Evolutionary conservation across 2,329 filamentous ascomycete genomes (phyloP).

Genomic region (Exutisphaerella laricina): DNA sequence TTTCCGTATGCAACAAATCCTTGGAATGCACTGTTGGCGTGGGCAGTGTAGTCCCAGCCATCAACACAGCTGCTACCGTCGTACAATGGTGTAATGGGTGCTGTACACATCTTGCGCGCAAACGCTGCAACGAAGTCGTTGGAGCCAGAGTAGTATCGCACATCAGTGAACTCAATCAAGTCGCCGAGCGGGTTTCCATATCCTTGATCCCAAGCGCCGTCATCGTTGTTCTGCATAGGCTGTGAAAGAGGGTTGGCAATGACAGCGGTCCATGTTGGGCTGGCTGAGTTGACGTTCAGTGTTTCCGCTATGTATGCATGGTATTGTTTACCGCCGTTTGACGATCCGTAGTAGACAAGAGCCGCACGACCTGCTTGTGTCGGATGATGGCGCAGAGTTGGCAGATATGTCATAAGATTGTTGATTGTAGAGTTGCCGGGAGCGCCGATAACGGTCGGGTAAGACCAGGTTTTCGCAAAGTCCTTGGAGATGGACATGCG

Average conservation of each 20-base stretch:
- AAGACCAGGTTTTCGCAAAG: constrained; percentile 5
- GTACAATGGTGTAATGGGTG: constrained; percentile 1
- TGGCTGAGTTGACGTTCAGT: neutral
- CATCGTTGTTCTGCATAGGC: constrained; percentile 7
- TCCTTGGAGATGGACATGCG: neutral
- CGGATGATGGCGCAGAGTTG: constrained; percentile 5
- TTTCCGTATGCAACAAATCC: constrained; percentile 3
- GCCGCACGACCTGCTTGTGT: constrained; percentile 3
- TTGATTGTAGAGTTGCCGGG: constrained; percentile 1
- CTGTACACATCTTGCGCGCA: constrained; percentile 6
- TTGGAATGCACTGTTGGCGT: constrained; percentile 1
- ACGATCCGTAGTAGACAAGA: constrained; percentile 7
- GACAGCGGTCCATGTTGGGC: constrained; percentile 3
- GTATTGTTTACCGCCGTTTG: constrained; percentile 4
- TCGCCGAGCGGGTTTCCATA: constrained; percentile 7
- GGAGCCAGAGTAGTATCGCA: constrained; percentile 2
- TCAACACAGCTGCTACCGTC: constrained; percentile 8
- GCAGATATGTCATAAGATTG: constrained; percentile 5
- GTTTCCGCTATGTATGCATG: constrained; percentile 10
- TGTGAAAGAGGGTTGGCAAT: constrained; percentile 6
- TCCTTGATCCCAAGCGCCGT: constrained; percentile 4
- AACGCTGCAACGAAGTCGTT: constrained; percentile 7
- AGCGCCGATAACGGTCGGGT: constrained; percentile 5
- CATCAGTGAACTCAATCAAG: constrained; percentile 5
- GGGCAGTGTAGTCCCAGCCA: constrained; percentile 6